Evolutionary conservation across 768 basidiomycete species (phyloP).

Genomic region (Artomyces pyxidatus): DNA sequence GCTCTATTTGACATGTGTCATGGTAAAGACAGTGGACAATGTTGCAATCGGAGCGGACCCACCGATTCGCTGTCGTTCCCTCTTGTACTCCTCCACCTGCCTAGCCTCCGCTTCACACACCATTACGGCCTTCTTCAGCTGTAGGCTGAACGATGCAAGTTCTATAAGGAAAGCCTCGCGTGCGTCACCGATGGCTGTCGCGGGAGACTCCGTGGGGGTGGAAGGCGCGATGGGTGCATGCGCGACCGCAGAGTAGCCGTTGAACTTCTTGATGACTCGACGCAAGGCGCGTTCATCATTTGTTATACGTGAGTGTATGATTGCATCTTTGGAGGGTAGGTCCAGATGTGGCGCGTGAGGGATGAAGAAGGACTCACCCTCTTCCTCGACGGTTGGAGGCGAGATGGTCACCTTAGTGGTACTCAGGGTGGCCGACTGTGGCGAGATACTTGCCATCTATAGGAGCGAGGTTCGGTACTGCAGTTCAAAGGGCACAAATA

Average conservation of each 20-base stretch:
- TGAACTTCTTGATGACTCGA: slow-evolving; percentile 76
- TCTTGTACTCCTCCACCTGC: slow-evolving; percentile 79
- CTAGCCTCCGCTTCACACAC: slow-evolving; percentile 80
- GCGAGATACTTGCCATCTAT: no score
- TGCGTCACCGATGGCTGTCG: slow-evolving; percentile 51
- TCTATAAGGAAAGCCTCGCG: slow-evolving; percentile 75
- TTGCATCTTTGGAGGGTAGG: slow-evolving; percentile 45
- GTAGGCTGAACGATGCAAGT: slow-evolving; percentile 64
- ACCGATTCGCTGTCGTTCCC: slow-evolving; percentile 68
- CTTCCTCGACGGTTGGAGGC: slow-evolving; percentile 51
- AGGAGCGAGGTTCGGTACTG: no score
- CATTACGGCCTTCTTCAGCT: slow-evolving; percentile 72
- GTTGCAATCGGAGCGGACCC: slow-evolving; percentile 19
- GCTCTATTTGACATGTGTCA: no score
- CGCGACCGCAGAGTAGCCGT: slow-evolving; percentile 56
- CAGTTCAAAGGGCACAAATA: no score
- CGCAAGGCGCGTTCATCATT: slow-evolving; percentile 76
- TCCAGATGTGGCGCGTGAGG: not conserved
- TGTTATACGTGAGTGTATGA: slow-evolving; percentile 73
- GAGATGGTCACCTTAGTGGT: slow-evolving; percentile 31
- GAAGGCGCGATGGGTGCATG: slow-evolving; percentile 35
- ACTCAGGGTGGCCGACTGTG: no score
- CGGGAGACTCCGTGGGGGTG: slow-evolving; percentile 20
- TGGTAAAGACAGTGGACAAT: no score
- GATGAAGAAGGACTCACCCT: slow-evolving; percentile 33